Conservation (phyloP, 208 protist genomes). For the Trypanosoma vivax region DNA sequence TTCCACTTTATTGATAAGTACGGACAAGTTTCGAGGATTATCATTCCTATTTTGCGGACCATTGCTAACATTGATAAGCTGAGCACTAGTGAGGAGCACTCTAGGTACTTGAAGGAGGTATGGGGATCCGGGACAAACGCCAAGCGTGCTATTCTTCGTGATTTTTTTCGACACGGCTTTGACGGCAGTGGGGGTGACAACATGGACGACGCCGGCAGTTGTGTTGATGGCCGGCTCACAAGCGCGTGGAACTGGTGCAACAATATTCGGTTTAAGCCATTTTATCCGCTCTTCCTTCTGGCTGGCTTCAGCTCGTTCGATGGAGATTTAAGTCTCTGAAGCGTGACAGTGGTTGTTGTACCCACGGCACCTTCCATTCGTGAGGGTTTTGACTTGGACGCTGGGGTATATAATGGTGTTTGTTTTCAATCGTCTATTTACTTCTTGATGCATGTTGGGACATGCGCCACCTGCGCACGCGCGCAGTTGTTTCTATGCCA, state of each 20-base stretch:
- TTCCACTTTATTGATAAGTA: slow-evolving; percentile 99
- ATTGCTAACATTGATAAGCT: slow-evolving; percentile 81
- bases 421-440: too few relatives aligned
- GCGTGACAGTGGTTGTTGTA: background rate
- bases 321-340: slow-evolving; percentile 87
- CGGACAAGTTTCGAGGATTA: slow-evolving; percentile 94
- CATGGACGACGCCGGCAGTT: slow-evolving; percentile 96
- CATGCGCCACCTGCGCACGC: too few relatives aligned
- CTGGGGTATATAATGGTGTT: slow-evolving; percentile 1
- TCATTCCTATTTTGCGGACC: slow-evolving; percentile 91
- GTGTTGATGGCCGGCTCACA: slow-evolving; percentile 97
- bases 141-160: slow-evolving; percentile 82
- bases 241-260: slow-evolving; percentile 97
- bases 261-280: slow-evolving; percentile 92
- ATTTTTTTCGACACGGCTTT: slow-evolving; percentile 96
- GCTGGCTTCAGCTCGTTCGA: slow-evolving; percentile 96
- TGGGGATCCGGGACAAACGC: slow-evolving; percentile 66
- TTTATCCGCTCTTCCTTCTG: slow-evolving; percentile 94
- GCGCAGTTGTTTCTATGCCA: too few relatives aligned
- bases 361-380: background rate
- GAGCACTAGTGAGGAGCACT: slow-evolving; percentile 28
- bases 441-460: too few relatives aligned
- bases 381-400: slow-evolving; percentile 5
- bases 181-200: slow-evolving; percentile 96
- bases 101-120: slow-evolving; percentile 76